Base-by-base conservation (phyloP, 371 early-diverging fungal genomes). In the Thermomucor indicae-seudaticae region DNA sequence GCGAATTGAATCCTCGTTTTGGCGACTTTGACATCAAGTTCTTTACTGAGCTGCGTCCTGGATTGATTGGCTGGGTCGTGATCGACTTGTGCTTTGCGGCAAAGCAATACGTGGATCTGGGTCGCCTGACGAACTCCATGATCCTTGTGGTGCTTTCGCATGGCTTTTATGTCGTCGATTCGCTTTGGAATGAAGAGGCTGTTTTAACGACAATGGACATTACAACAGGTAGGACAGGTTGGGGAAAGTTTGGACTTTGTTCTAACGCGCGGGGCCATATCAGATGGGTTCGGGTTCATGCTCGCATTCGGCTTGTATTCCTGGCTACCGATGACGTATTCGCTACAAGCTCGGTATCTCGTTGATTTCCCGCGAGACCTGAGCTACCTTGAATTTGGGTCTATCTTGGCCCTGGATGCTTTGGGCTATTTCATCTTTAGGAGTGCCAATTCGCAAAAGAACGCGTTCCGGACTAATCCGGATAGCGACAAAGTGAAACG, bases 241-340 rank as follows among this genome's bases (percentile, higher is more conserved):
- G 5, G 10, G 1, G 11, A 47, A 40, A 35, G 2, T 10, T 46
- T 17, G n/a, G n/a, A 35, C 29, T 41, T 34, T 17, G 31, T 29
- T 46, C 20, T 27, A 8, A 34, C 19, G 11, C 7, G 6, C 32
- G 2, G 10, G 14, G n/a, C 31, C 19, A 32, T 4, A 6, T 55
- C 3, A 72, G 97, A 96, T 56, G 96, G 97, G 14, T 93, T 96
- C 66, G 97, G 97, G 12, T 93, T 78, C 70, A 95, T 95, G 97
- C 81, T 96, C 31, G 79, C 84, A 8, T 91, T 89, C 72, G 96
- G 96, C 14, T 77, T 93, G 49, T 71, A 93, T 41, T 81, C 85
- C 12, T 96, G 94, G 93, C 85, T 97, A 20, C 95, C 95, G n/a
- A 86, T 91, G 68, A 85, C 84, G 20, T 97, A 91, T 62, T 80